Conservation (phyloP, 352 stramenopile genomes). For the Phytophthora fragariaefolia region DNA sequence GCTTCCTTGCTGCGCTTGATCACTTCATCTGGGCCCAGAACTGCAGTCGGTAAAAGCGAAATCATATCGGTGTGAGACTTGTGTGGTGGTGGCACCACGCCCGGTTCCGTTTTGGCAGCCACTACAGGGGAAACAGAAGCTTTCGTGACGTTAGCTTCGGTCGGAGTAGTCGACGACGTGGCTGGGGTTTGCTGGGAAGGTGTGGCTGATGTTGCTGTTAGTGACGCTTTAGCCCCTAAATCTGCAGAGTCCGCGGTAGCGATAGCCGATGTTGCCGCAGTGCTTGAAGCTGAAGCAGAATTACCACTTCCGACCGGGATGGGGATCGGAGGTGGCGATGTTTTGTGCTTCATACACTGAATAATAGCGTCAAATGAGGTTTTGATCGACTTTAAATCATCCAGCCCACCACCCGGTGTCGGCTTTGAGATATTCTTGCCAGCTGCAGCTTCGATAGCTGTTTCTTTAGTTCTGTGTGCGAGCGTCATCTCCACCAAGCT, state of each 20-base stretch:
- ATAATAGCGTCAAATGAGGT: conserved; percentile 87
- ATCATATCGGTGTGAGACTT: conserved; percentile 86
- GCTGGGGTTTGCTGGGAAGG: conserved; percentile 14
- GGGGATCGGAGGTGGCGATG: conserved; percentile 72
- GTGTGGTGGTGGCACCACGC: conserved; percentile 62
- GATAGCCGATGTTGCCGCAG: conserved; percentile 4
- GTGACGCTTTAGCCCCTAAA: conserved; percentile 39
- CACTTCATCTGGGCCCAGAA: conserved; percentile 79
- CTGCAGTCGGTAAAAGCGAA: conserved; percentile 54
- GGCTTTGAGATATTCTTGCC: conserved; percentile 22
- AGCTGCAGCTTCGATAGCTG: conserved; percentile 12
- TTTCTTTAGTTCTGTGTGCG: conserved; percentile 54
- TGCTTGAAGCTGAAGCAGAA: conserved; percentile 5
- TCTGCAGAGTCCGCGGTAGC: conserved; percentile 24
- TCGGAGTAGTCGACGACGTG: conserved; percentile 21
- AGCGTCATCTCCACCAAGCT: conserved; percentile 63
- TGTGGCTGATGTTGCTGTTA: conserved; percentile 36
- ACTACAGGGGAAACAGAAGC: conserved; percentile 24
- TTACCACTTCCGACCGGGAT: conserved; percentile 41
- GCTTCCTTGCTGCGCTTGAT: conserved; percentile 89
- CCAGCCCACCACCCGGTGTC: conserved; percentile 31
- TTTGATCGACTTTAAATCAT: conserved; percentile 82
- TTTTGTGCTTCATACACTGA: conserved; percentile 88
- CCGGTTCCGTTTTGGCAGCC: conserved; percentile 32
- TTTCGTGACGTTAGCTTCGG: conserved; percentile 24